Percentiles rank a stretch among this genome's conserved stretches.
Evolutionary conservation across 2,329 filamentous ascomycete species (phyloP).

Genomic region (Massarina eburnea): DNA sequence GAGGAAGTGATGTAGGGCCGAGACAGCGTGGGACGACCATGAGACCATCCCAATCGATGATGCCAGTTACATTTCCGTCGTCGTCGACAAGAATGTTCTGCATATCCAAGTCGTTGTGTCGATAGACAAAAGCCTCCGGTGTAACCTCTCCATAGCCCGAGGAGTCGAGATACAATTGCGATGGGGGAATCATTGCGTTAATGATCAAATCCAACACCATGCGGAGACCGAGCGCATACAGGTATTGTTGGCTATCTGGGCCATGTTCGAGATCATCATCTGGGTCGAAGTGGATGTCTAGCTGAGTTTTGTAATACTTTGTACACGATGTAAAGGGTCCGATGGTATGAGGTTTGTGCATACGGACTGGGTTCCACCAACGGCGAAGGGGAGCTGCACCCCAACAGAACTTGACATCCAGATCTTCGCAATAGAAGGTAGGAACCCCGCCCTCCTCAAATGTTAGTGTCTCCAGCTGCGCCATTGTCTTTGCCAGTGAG

Average conservation of each 20-base stretch:
- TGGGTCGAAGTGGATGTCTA: too few relatives aligned
- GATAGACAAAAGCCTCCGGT: neutral
- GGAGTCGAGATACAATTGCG: neutral
- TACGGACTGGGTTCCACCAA: too few relatives aligned
- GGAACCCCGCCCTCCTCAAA: too few relatives aligned
- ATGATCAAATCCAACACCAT: neutral
- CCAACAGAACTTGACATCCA: too few relatives aligned
- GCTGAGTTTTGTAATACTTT: too few relatives aligned
- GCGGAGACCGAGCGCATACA: neutral
- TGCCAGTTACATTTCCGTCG: constrained; percentile 18
- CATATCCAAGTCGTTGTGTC: neutral
- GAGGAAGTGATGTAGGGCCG: constrained; percentile 11
- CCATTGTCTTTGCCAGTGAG: constrained; percentile 1
- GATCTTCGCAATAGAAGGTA: too few relatives aligned
- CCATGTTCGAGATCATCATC: too few relatives aligned
- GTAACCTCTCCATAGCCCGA: too few relatives aligned
- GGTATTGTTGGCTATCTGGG: neutral
- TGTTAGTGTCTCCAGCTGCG: neutral
- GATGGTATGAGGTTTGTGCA: too few relatives aligned
- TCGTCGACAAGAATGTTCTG: constrained; percentile 26
- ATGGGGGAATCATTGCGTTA: neutral
- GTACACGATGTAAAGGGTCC: too few relatives aligned
- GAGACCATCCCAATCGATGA: constrained; percentile 21
- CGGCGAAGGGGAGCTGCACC: too few relatives aligned
- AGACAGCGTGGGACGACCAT: constrained; percentile 15